Conservation (phyloP, 257 asterid genomes). For the Salvia rosmarinus region DNA sequence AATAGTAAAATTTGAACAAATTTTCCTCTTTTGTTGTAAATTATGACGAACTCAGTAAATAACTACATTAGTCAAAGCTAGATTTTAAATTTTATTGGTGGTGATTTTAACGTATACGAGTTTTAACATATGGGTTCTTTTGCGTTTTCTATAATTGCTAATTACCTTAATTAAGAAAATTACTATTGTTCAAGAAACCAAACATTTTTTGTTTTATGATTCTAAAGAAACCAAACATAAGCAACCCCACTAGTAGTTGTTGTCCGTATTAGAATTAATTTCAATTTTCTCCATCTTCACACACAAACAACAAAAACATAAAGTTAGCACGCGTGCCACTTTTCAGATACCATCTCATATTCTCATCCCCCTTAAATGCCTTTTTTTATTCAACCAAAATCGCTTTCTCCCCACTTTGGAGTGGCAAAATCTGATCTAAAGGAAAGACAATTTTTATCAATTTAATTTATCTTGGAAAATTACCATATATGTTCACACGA, state of each 20-base stretch:
- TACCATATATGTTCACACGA: background rate
- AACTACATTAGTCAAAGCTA: no score
- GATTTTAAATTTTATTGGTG: no score
- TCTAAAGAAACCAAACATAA: conserved; percentile 29
- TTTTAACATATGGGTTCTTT: no score
- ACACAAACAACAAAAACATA: conserved; percentile 51
- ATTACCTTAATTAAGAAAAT: no score
- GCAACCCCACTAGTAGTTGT: conserved; percentile 38
- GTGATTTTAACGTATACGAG: no score
- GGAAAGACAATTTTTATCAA: no score
- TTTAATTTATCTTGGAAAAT: background rate
- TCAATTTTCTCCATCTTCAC: background rate
- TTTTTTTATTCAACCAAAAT: background rate
- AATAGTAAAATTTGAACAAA: no score
- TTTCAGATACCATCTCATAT: conserved; percentile 41
- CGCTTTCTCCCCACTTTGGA: background rate
- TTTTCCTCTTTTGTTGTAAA: no score
- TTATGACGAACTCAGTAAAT: no score
- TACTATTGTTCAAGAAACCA: no score
- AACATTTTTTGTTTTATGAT: no score
- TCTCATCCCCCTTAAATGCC: background rate
- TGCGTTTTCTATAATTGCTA: no score
- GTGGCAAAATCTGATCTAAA: background rate
- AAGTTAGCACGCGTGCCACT: conserved; percentile 71
- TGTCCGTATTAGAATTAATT: conserved; percentile 31